These are phyloP conservation scores for Farysia itapuensis DNA, from an alignment of 1,284 basidiomycete species.

Conservation along the genomic window DNA sequence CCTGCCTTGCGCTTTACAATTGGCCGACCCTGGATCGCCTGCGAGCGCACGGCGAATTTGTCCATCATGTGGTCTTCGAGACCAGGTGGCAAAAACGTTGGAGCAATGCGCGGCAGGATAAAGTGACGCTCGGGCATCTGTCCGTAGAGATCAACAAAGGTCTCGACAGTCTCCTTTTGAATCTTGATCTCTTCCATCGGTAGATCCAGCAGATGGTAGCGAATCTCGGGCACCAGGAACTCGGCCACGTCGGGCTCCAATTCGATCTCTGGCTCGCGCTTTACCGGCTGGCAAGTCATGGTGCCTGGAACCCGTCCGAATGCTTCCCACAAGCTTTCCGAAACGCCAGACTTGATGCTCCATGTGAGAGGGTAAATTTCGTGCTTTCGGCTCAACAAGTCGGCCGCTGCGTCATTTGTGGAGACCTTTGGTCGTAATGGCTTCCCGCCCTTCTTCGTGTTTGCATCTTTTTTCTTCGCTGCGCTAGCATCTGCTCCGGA, in stretches of 20 bases:
- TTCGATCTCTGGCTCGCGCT: slow-evolving; percentile 39
- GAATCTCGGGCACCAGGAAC: slow-evolving; percentile 39
- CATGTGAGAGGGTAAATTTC: slow-evolving; percentile 46
- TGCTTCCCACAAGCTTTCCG: slow-evolving; percentile 52
- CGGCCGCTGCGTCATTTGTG: slow-evolving; percentile 1
- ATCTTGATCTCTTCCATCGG: slow-evolving; percentile 41
- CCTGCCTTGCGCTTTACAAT: slow-evolving; percentile 52
- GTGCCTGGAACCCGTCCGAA: slow-evolving; percentile 48
- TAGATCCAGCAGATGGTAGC: slow-evolving; percentile 34
- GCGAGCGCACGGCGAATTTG: slow-evolving; percentile 46
- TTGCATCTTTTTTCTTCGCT: slow-evolving; percentile 12
- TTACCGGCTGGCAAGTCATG: slow-evolving; percentile 39
- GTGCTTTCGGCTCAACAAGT: slow-evolving; percentile 31
- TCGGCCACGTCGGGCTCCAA: slow-evolving; percentile 41
- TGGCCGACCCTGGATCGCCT: slow-evolving; percentile 39
- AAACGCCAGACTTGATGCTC: slow-evolving; percentile 35
- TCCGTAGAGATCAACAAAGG: slow-evolving; percentile 31
- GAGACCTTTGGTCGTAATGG: slow-evolving; percentile 9
- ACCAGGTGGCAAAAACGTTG: slow-evolving; percentile 29
- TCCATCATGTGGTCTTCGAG: slow-evolving; percentile 53
- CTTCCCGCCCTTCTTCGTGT: slow-evolving; percentile 23
- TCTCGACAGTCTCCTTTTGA: slow-evolving; percentile 34
- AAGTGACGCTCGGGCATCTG: slow-evolving; percentile 34
- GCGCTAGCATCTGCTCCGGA: not conserved
- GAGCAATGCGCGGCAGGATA: slow-evolving; percentile 13